Conservation (phyloP, 2,329 filamentous ascomycete genomes). For the Monosporascus sp. region DNA sequence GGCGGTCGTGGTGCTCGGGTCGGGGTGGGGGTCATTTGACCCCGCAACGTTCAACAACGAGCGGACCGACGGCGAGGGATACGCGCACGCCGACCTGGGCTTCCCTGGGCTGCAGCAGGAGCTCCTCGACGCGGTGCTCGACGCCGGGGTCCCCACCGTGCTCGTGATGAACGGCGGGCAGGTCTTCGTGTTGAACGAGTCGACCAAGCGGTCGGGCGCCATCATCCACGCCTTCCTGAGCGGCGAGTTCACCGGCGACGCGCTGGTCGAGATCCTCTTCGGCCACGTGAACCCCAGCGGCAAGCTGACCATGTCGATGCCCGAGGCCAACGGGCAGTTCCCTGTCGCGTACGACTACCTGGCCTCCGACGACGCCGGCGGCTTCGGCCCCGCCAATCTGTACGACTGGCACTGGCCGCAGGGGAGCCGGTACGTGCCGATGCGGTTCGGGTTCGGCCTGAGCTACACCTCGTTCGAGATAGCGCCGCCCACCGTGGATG, state of each 20-base stretch:
- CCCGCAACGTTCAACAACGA: constrained; percentile 16
- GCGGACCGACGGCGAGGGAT: constrained; percentile 31
- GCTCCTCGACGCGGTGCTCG: constrained; percentile 28
- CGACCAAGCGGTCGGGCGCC: constrained; percentile 38
- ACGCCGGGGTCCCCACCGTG: constrained; percentile 25
- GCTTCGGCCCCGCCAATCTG: constrained; percentile 51
- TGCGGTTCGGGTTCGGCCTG: constrained; percentile 60
- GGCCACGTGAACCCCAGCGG: constrained; percentile 52
- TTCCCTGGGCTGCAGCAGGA: constrained; percentile 29
- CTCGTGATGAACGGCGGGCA: constrained; percentile 21
- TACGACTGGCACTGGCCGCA: constrained; percentile 42
- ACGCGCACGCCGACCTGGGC: constrained; percentile 25
- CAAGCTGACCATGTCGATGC: constrained; percentile 40
- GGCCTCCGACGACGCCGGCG: constrained; percentile 52
- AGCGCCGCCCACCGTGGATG: constrained; percentile 20
- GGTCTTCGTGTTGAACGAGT: constrained; percentile 24
- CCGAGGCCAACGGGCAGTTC: constrained; percentile 35
- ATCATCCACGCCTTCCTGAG: constrained; percentile 59
- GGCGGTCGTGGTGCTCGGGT: constrained; percentile 26
- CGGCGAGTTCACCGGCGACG: constrained; percentile 60
- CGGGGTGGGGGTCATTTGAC: constrained; percentile 11
- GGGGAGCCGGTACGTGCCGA: constrained; percentile 36
- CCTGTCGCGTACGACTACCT: constrained; percentile 67
- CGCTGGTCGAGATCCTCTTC: constrained; percentile 57
- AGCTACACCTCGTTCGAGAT: constrained; percentile 61